These are phyloP conservation scores for Sordariomycetes sp. DNA, from an alignment of 2,329 filamentous ascomycete species.

Conservation along the genomic window DNA sequence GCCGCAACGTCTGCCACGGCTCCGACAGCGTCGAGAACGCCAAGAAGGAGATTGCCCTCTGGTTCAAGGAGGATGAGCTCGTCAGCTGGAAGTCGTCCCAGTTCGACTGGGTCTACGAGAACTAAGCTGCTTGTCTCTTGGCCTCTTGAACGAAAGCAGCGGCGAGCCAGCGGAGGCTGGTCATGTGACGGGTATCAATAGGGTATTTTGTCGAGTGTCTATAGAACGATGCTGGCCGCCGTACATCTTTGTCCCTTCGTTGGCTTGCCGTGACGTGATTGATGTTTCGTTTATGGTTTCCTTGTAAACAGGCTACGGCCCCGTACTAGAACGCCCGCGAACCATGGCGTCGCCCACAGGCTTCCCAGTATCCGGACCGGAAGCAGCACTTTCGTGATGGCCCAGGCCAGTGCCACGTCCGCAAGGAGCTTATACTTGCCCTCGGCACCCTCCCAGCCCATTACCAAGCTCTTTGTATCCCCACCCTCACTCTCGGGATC, in stretches of 20 bases:
- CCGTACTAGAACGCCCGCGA: constrained; percentile 54
- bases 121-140: constrained; percentile 29
- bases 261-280: neutral
- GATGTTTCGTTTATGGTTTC: neutral
- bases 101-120: constrained; percentile 97
- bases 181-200: neutral
- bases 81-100: constrained; percentile 72
- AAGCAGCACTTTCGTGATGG: constrained; percentile 74
- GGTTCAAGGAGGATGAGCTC: constrained; percentile 87
- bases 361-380: constrained; percentile 65
- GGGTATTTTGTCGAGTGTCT: neutral
- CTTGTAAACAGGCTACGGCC: constrained; percentile 14
- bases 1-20: constrained; percentile 99
- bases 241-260: neutral
- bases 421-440: constrained; percentile 42
- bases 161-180: neutral
- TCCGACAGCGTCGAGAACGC: constrained; percentile 97
- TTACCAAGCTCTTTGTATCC: constrained; percentile 15
- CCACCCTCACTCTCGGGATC: constrained; percentile 11
- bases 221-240: neutral
- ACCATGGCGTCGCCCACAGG: constrained; percentile 86
- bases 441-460: constrained; percentile 24
- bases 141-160: neutral
- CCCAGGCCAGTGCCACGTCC: constrained; percentile 78
- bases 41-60: constrained; percentile 98